Evolutionary conservation across 441 rosid genomes (phyloP).

Genomic region (Jatropha podagrica): DNA sequence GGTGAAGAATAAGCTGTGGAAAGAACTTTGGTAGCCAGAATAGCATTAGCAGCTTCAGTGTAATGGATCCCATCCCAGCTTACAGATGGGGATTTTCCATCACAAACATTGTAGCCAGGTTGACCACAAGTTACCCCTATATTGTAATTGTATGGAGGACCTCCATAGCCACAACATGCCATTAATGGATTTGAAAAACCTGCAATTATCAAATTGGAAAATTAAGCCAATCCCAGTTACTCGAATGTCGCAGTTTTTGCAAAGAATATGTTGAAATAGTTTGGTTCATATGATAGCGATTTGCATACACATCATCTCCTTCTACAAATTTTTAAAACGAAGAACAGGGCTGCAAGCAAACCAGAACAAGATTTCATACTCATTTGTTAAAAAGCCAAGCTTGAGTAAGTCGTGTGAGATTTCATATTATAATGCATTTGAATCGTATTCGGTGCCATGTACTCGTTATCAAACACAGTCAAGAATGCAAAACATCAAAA

Average conservation of each 20-base stretch:
- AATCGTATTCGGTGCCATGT: neutral
- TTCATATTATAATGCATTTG: no score
- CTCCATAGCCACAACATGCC: conserved; percentile 87
- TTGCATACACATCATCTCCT: no score
- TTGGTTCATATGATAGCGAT: neutral
- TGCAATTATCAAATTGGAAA: conserved; percentile 22
- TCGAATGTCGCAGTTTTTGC: neutral
- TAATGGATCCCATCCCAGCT: conserved; percentile 86
- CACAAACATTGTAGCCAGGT: conserved; percentile 45
- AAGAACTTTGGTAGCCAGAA: conserved; percentile 59
- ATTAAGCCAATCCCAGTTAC: neutral
- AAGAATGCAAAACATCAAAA: neutral
- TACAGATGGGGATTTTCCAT: conserved; percentile 44
- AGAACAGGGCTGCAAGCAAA: no score
- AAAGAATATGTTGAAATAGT: neutral
- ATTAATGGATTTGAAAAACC: conserved; percentile 69
- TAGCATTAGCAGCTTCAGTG: conserved; percentile 71
- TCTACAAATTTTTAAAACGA: no score
- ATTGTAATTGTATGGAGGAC: conserved; percentile 78
- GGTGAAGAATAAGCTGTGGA: conserved; percentile 66
- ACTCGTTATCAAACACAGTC: neutral
- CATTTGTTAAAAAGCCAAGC: no score
- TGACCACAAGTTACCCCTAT: conserved; percentile 59
- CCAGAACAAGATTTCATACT: no score
- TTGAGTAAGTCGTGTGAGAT: no score